A percentile compares a stretch with the other conserved stretches of the same genome.
phyloP scores from a whole-genome alignment of 129 eudicot genomes.

The Mikania micrantha region DNA sequence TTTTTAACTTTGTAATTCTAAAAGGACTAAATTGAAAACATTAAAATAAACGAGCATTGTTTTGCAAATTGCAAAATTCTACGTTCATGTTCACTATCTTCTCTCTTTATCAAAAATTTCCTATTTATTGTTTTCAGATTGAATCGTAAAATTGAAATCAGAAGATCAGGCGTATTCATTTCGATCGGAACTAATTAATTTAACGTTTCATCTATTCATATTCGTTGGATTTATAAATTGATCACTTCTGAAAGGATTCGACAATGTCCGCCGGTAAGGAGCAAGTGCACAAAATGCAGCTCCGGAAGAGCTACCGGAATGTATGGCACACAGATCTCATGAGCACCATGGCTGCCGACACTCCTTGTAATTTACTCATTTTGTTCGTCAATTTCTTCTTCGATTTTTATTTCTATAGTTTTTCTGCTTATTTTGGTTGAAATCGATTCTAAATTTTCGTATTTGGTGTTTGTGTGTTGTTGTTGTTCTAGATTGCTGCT shows the following conservation, averaged over 20 bases:
- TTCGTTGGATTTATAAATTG: slow-evolving; percentile 4
- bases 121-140: slow-evolving; percentile 3
- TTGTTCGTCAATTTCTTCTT: background rate
- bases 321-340: slow-evolving; percentile 92
- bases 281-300: slow-evolving; percentile 56
- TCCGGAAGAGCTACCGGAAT: slow-evolving; percentile 60
- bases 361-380: slow-evolving; percentile 48
- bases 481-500: slow-evolving; percentile 71
- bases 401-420: background rate
- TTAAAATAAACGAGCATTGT: background rate
- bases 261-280: slow-evolving; percentile 44
- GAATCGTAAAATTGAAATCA: slow-evolving; percentile 1
- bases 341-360: slow-evolving; percentile 55
- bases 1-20: background rate
- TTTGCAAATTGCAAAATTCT: background rate
- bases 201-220: background rate
- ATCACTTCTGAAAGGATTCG: slow-evolving; percentile 10
- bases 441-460: slow-evolving; percentile 9
- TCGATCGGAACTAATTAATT: background rate
- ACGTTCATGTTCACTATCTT: background rate
- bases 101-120: background rate
- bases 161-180: background rate
- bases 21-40: background rate
- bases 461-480: slow-evolving; percentile 4
- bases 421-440: background rate